Conservation (phyloP, 306 rosid genomes). For the Rosa rugosa region DNA sequence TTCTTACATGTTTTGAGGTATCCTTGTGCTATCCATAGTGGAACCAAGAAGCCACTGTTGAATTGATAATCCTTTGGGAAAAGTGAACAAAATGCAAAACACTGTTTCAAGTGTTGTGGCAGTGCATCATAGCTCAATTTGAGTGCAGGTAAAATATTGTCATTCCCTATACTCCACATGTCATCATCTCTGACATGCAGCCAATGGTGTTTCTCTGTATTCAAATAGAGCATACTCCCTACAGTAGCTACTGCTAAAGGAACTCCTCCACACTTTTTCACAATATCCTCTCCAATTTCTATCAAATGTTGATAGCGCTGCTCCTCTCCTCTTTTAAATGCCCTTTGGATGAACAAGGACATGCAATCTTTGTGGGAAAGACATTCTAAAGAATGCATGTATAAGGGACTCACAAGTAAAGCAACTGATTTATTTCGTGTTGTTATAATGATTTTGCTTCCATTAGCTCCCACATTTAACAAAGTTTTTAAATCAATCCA, state of each 20-base stretch:
- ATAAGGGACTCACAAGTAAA: not conserved
- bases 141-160: not conserved
- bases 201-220: not conserved
- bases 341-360: constrained; percentile 12
- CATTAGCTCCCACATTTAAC: not conserved
- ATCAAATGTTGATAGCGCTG: not conserved
- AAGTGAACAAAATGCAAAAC: constrained; percentile 16
- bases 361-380: not conserved
- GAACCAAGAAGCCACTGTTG: not conserved
- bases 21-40: constrained; percentile 14
- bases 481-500: not conserved
- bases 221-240: not conserved
- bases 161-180: not conserved
- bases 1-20: not conserved
- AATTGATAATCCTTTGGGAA: not conserved
- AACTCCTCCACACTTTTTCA: constrained; percentile 16
- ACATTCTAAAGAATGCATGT: not conserved
- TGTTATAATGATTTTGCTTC: constrained; percentile 19
- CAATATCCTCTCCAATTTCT: constrained; percentile 19
- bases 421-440: not conserved
- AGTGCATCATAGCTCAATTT: constrained; percentile 17
- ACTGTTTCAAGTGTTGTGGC: constrained; percentile 22
- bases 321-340: not conserved
- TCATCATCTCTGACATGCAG: constrained; percentile 6
- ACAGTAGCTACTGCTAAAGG: constrained; percentile 2